Evolutionary conservation across 2,329 filamentous ascomycete genomes (phyloP).

Genomic region (Scytalidium sp.): DNA sequence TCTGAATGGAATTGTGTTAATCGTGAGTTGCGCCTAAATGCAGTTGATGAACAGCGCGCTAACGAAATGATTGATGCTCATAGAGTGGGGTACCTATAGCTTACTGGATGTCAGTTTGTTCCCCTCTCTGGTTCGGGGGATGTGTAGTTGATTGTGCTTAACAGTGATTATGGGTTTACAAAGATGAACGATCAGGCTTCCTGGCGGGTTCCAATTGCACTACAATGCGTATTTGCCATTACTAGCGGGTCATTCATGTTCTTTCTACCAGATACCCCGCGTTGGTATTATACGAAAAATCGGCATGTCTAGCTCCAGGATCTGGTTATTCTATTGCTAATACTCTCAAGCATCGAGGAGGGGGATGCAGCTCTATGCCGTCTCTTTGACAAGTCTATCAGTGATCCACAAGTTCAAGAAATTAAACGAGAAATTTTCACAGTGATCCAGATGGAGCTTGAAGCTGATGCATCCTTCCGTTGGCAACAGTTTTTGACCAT

Average conservation of each 20-base stretch:
- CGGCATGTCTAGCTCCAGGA: not conserved
- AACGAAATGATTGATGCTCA: too few relatives aligned
- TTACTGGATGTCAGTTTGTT: conserved; percentile 17
- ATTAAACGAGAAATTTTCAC: conserved; percentile 23
- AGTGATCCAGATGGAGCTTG: conserved; percentile 22
- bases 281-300: conserved; percentile 28
- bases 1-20: conserved; percentile 19
- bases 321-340: too few relatives aligned
- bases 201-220: conserved; percentile 25
- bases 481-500: too few relatives aligned
- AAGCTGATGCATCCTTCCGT: conserved; percentile 20
- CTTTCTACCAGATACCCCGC: conserved; percentile 26
- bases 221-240: conserved; percentile 29
- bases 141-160: too few relatives aligned
- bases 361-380: conserved; percentile 9
- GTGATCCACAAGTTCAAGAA: conserved; percentile 14
- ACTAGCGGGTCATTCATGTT: conserved; percentile 22
- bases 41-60: too few relatives aligned
- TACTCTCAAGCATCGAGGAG: not conserved
- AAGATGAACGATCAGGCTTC: conserved; percentile 16
- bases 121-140: too few relatives aligned
- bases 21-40: not conserved
- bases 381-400: conserved; percentile 5
- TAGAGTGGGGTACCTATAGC: conserved; percentile 20
- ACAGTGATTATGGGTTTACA: conserved; percentile 10